Evolutionary conservation across 441 rosid genomes (phyloP), one percentile per base, ranked within the genome.

Genomic region (Sinapis alba): DNA sequence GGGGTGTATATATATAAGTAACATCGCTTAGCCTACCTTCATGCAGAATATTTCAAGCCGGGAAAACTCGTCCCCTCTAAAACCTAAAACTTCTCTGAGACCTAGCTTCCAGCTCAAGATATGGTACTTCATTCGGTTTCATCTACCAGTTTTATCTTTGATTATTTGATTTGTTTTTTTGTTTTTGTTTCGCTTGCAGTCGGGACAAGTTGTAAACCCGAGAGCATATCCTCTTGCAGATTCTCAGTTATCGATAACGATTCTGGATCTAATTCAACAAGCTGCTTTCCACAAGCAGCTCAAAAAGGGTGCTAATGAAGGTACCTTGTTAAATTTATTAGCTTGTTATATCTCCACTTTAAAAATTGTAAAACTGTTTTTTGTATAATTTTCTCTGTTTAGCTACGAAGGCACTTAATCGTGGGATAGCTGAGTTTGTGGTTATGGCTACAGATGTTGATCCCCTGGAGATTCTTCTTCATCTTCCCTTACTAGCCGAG

Each of bases 231-330:
- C 99, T 0, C 84, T 95, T 5, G 97, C 98, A 0, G 98, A 93
- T 81, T 82, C 96, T 15, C 92, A 91, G 78, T 82, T 95, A 19
- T 54, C 90, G 0, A 86, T 86, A 15, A 89, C 97, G 6, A 94
- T 94, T 21, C 77, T 93, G 36, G 98, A 96, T 81, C 94, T 96
- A n/a, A 86, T 96, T 70, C 97, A 91, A 62, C 99, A 93, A 84
- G 99, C 99, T 36, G 88, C 94, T 20, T 89, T 89, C 69, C 90
- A 91, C 89, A 91, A 90, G 88, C 99, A 95, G 81, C 97, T 95
- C 65, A 95, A 93, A 68, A 95, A 96, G 83, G 98, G 98, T 1
- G 98, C 97, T 19, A 95, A 95, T 78, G 98, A 93, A 87, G 99
- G 98, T 94, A 4, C 5, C 4, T 8, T 21, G 2, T 28, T 43